Evolutionary conservation across 148 eudicot species (phyloP).

Genomic region (Polygonum aviculare): DNA sequence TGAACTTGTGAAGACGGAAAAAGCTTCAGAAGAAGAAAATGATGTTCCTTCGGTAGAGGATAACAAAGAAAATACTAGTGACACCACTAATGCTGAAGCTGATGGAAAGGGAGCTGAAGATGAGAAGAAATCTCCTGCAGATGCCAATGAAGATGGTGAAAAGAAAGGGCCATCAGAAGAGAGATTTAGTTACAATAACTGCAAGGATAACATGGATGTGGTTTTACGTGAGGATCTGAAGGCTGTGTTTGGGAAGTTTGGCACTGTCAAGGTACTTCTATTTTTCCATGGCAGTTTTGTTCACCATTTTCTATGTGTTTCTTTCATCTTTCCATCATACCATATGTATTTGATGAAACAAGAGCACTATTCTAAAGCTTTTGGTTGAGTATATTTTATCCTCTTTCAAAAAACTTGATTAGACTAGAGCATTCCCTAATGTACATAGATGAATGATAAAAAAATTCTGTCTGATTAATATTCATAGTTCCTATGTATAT

Average conservation of each 20-base stretch:
- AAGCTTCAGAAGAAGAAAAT: constrained; percentile 19
- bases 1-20: constrained; percentile 20
- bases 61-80: constrained; percentile 30
- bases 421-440: background rate
- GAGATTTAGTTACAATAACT: constrained; percentile 14
- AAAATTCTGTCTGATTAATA: background rate
- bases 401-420: background rate
- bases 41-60: constrained; percentile 21
- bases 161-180: constrained; percentile 25
- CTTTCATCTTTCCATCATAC: background rate
- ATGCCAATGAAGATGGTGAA: constrained; percentile 24
- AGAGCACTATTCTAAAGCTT: background rate
- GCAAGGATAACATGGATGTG: constrained; percentile 54
- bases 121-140: constrained; percentile 31
- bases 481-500: background rate
- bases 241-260: constrained; percentile 60
- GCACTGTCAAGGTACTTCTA: constrained; percentile 62
- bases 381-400: background rate
- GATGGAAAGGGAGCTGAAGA: constrained; percentile 39
- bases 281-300: background rate
- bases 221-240: constrained; percentile 83
- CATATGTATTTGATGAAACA: background rate
- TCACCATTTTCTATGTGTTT: background rate
- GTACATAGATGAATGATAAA: background rate
- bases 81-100: constrained; percentile 25